Evolutionary conservation across 345 rosid genomes (phyloP), one percentile per base, ranked within the genome.

Genomic region (Rhizophora mangle): DNA sequence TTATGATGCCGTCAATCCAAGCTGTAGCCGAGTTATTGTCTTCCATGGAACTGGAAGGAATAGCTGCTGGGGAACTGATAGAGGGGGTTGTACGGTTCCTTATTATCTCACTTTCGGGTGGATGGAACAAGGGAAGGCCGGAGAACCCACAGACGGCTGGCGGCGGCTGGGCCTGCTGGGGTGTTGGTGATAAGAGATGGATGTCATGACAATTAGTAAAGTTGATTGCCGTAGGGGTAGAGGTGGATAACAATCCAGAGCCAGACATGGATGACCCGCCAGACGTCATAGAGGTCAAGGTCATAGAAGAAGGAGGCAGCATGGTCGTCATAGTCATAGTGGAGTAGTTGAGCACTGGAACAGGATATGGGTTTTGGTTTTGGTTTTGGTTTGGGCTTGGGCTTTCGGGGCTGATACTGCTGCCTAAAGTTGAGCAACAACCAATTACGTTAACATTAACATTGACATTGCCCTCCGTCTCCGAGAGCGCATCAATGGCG

Each of bases 111-210:
- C 64, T 58, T 59, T 85, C 86, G 1, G 97, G 87, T 1, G 97
- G 87, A 34, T 93, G 94, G 55, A 95, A 95, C 74, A 95, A 80
- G 4, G 99, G 99, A 13, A 95, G 80, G 34, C 97, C 97, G 10
- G 97, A 95, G 77, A 92, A 92, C 66, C 89, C 96, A 74, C 97
- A 95, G 13, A 95, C 88, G 9, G 93, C 92, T 16, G 97, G 93
- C 36, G 79, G 49, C 69, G 70, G 63, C 27, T 80, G 80, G 22
- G 72, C 36, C 43, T 29, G 68, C 29, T 74, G 22, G 5, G 68
- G 70, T 18, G 32, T 18, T 22, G 69, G 53, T 27, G 53, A 8
- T 6, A 26, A 60, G 21, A 46, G 51, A 24, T 24, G 24, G 47
- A n/a, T 62, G 64, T 73, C 76, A 78, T 70, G 34, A 64, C 62